Evolutionary conservation across 495 filamentous ascomycete genomes (phyloP), one percentile per base, ranked within the genome.

Genomic region (Aspergillus coremiiformis): DNA sequence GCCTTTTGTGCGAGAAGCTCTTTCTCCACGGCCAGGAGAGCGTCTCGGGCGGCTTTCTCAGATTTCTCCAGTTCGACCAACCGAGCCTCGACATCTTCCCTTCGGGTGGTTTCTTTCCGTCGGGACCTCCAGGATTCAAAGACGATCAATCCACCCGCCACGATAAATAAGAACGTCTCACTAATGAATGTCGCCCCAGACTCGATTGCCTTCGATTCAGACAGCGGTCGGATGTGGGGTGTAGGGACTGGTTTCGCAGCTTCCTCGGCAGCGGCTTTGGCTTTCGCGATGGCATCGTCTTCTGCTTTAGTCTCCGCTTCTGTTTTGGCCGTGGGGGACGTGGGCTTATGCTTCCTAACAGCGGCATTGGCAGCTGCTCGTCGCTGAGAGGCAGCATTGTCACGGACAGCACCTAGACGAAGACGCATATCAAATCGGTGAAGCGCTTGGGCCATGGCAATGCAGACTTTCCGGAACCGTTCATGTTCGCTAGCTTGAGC

Each of bases 401-500:
- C 89, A 54, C 93, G 87, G 9, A 99, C 77, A 1, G 88, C 72
- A 3, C 92, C 89, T 23, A 97, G 78, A 12, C 87, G 84, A 55
- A 96, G 75, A 17, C 89, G 84, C 91, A 99, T 97, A 66, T 97
- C 94, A 57, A 95, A 72, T 55, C 86, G 85, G 66, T 99, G 93
- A 29, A 99, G 84, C 6, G 76, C 66, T 57, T 99, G 93, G 22
- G 93, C 94, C 64, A 94, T 82, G 21, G 68, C 66, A 57, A 89
- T 69, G 63, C 85, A 89, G 33, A 82, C 22, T n/a, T 69, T 69
- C 15, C 94, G 87, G 71, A 97, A 99, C 15, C 83, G 76, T 42
- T 90, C 88, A 73, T 97, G 94, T 63, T 99, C 94, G 58, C 87
- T 87, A 14, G 93, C 94, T 77, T 96, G 91, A 21, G 76, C 78